These are phyloP conservation scores for Leccinum pachyderme DNA, from an alignment of 1,284 basidiomycete genomes.

Conservation along the genomic window DNA sequence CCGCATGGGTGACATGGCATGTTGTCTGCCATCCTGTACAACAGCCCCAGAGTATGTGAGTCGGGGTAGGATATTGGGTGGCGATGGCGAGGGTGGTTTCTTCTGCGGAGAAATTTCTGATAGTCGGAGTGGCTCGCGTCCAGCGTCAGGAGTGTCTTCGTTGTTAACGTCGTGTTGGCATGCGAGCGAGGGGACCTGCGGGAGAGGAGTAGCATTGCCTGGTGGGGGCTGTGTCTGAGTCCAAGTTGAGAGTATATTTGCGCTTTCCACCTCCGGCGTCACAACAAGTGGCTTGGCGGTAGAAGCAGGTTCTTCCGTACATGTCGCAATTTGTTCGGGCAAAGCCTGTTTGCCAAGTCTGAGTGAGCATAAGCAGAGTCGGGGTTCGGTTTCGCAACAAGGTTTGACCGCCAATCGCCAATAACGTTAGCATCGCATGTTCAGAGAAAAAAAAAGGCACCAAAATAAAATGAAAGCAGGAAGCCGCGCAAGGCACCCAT, in stretches of 20 bases:
- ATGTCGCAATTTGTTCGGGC: not conserved
- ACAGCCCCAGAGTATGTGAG: slow-evolving; percentile 7
- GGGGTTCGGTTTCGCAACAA: slow-evolving; percentile 14
- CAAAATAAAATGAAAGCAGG: slow-evolving; percentile 8
- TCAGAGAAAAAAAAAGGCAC: slow-evolving; percentile 12
- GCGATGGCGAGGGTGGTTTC: not conserved
- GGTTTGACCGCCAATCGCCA: slow-evolving; percentile 14
- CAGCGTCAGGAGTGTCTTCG: slow-evolving; percentile 8
- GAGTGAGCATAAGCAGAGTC: slow-evolving; percentile 10
- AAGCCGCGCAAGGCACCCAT: slow-evolving; percentile 23
- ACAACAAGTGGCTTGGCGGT: not conserved
- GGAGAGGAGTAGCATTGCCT: not conserved
- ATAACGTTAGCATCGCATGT: slow-evolving; percentile 28
- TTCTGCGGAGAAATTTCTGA: slow-evolving; percentile 53
- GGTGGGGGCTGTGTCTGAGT: not conserved
- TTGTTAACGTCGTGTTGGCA: not conserved
- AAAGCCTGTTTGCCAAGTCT: slow-evolving; percentile 30
- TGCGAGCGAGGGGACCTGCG: not conserved
- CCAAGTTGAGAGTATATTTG: not conserved
- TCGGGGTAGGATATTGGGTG: slow-evolving; percentile 2
- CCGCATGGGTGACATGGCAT: slow-evolving; percentile 26
- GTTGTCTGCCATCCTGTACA: slow-evolving; percentile 18
- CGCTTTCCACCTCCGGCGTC: not conserved
- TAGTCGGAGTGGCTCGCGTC: slow-evolving; percentile 38
- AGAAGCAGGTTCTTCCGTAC: not conserved